Percentiles rank a stretch among this genome's conserved stretches.
Evolutionary conservation across 257 asterid species (phyloP).

Genomic region (Rubia yunnanensis): DNA sequence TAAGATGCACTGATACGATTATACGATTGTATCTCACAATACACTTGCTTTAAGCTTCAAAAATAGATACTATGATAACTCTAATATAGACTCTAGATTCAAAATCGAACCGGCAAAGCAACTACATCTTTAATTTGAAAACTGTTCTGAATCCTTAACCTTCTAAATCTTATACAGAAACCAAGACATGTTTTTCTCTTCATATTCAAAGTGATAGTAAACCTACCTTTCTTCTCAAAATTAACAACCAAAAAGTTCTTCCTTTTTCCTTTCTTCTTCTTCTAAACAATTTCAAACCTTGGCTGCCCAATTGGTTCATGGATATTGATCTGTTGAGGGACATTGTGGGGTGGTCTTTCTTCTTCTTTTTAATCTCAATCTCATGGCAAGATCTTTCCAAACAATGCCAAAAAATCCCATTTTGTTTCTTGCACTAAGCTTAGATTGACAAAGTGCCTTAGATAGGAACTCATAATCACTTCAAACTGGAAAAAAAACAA

Average conservation of each 20-base stretch:
- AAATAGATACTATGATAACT: no score
- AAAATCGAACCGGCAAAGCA: no score
- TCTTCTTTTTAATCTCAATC: conserved; percentile 26
- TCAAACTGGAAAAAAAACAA: no score
- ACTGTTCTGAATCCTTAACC: no score
- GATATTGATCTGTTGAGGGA: conserved; percentile 56
- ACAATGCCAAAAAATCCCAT: background rate
- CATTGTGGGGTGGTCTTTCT: conserved; percentile 56
- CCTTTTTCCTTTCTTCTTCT: conserved; percentile 2
- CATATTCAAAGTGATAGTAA: conserved; percentile 13
- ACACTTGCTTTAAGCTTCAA: no score
- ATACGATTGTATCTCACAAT: no score
- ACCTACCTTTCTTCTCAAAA: conserved; percentile 12
- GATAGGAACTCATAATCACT: background rate
- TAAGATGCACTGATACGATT: no score
- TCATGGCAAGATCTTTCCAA: conserved; percentile 54
- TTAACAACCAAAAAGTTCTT: conserved; percentile 9
- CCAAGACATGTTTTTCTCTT: conserved; percentile 29
- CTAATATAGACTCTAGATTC: no score
- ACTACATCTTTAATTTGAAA: no score
- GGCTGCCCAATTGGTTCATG: conserved; percentile 68
- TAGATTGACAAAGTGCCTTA: background rate
- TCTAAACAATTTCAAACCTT: conserved; percentile 15
- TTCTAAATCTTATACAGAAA: conserved; percentile 12
- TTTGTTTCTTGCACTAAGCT: conserved; percentile 6